Evolutionary conservation across 208 protist species (phyloP).

Genomic region (Leishmania martiniquensis): DNA sequence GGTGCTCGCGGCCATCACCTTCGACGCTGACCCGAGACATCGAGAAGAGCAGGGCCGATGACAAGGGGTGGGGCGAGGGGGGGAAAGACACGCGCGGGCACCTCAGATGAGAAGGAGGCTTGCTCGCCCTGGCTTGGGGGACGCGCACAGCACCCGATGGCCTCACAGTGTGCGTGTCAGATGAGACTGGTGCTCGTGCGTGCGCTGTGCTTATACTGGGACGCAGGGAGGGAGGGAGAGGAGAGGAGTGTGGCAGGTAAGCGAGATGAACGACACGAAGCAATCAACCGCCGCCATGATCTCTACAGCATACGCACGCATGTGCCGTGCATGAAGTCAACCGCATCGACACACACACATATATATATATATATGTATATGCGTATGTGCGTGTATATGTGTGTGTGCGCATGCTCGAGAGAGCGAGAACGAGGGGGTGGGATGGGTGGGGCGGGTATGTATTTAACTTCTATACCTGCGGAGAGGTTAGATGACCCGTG

Average conservation of each 20-base stretch:
- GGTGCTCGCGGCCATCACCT: conserved; percentile 12
- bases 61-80: not conserved
- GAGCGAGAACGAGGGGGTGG: no score
- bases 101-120: not conserved
- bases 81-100: not conserved
- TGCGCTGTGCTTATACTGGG: no score
- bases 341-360: no score
- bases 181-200: not conserved
- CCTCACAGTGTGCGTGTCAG: no score
- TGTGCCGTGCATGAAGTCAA: not conserved
- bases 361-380: no score
- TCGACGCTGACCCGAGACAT: conserved; percentile 21
- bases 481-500: not conserved
- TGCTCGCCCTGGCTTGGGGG: no score
- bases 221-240: not conserved
- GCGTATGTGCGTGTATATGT: not conserved
- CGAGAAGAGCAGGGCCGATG: no score
- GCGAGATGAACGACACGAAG: not conserved
- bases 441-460: not conserved
- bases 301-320: not conserved
- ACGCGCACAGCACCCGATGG: not conserved
- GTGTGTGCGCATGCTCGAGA: conserved; percentile 5
- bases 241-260: not conserved
- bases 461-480: not conserved
- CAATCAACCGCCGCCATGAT: not conserved